These are phyloP conservation scores for Dorcoceras hygrometricum DNA, from an alignment of 257 asterid species.

Conservation along the genomic window DNA sequence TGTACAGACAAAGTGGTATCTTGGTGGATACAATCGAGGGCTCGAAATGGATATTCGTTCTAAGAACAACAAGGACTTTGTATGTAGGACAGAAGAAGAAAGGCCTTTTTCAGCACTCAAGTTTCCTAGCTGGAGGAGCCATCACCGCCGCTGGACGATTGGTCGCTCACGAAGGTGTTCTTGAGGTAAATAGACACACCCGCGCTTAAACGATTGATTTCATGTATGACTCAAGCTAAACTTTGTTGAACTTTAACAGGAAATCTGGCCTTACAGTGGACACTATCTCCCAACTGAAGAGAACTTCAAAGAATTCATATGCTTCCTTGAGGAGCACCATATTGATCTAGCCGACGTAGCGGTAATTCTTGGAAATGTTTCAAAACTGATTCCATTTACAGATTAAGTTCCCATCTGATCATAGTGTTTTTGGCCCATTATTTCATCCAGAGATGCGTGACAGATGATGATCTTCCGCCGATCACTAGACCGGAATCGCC, in stretches of 20 bases:
- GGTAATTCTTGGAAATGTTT: conserved; percentile 33
- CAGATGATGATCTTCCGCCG: conserved; percentile 72
- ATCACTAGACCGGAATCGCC: conserved; percentile 9
- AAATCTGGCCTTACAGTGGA: conserved; percentile 94
- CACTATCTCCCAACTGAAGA: conserved; percentile 95
- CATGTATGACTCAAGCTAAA: too few relatives aligned
- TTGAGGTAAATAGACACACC: conserved; percentile 48
- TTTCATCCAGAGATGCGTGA: conserved; percentile 74
- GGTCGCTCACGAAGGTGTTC: conserved; percentile 69
- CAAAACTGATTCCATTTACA: too few relatives aligned
- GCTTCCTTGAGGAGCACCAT: conserved; percentile 70
- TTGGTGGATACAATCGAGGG: conserved; percentile 64
- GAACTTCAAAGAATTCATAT: conserved; percentile 71
- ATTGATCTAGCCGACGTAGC: conserved; percentile 74
- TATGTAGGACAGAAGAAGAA: conserved; percentile 79
- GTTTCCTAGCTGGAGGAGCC: conserved; percentile 91
- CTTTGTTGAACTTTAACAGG: conserved; percentile 35
- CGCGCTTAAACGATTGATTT: too few relatives aligned
- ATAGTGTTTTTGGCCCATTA: too few relatives aligned
- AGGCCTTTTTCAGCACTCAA: conserved; percentile 87
- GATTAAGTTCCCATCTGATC: too few relatives aligned
- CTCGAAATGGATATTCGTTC: conserved; percentile 91
- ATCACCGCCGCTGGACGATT: conserved; percentile 93
- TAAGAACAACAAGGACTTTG: conserved; percentile 71
- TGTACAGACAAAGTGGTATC: conserved; percentile 56